Evolutionary conservation across 73 alveolate genomes (phyloP).

Genomic region (Stentor coeruleus): DNA sequence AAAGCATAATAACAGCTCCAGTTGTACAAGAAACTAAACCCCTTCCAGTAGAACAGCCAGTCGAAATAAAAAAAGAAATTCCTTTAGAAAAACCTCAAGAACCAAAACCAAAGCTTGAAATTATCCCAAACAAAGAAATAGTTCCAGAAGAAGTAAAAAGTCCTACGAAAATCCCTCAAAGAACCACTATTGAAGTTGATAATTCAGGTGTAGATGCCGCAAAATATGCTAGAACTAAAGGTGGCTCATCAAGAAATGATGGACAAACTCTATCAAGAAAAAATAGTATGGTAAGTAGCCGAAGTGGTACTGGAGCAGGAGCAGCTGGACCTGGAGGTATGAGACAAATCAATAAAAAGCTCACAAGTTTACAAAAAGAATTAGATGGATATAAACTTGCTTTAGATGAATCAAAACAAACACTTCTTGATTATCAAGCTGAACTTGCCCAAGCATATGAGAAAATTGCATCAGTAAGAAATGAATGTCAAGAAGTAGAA

Average conservation of each 20-base stretch:
- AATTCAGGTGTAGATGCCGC: neutral
- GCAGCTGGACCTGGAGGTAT: neutral
- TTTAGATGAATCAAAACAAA: neutral
- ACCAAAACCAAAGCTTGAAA: neutral
- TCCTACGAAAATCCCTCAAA: neutral
- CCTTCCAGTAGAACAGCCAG: neutral
- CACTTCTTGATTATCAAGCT: neutral
- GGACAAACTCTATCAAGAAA: neutral
- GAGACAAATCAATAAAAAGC: neutral
- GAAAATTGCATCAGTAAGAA: neutral
- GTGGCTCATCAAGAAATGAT: neutral
- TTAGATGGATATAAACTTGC: neutral
- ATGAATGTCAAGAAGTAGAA: neutral
- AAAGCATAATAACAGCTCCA: neutral
- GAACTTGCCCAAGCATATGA: slow-evolving; percentile 18
- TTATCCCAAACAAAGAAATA: neutral
- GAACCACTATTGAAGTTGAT: neutral
- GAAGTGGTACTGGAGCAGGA: neutral
- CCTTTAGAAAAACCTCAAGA: neutral
- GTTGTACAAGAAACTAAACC: neutral
- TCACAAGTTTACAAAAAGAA: slow-evolving; percentile 5
- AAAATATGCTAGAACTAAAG: neutral
- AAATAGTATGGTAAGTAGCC: neutral
- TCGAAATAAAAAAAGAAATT: neutral
- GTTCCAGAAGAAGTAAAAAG: neutral